phyloP scores from a whole-genome alignment of 2,329 filamentous ascomycete species.

The Trichoderma atrobrunneum region DNA sequence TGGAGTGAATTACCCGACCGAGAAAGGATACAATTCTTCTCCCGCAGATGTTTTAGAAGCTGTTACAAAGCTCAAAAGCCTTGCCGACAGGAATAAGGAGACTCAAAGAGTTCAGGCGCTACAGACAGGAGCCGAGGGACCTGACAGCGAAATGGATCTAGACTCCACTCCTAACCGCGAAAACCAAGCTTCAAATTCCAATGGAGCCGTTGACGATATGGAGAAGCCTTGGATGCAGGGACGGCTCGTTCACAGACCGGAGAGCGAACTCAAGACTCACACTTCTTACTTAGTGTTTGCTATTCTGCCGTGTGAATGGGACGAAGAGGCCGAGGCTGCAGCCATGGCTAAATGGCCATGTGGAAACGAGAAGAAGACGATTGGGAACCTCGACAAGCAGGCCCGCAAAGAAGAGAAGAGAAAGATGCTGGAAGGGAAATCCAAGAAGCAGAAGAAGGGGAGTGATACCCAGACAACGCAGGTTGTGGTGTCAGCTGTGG shows the following conservation, averaged over 20 bases:
- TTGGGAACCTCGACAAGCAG: slow-evolving; percentile 53
- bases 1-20: slow-evolving; percentile 62
- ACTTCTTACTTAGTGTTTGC: slow-evolving; percentile 98
- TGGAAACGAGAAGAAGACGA: slow-evolving; percentile 50
- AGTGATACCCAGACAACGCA: slow-evolving; percentile 14
- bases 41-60: slow-evolving; percentile 78
- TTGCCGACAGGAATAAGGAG: slow-evolving; percentile 66
- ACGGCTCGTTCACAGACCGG: slow-evolving; percentile 72
- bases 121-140: slow-evolving; percentile 29
- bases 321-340: slow-evolving; percentile 71
- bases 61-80: slow-evolving; percentile 65
- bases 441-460: slow-evolving; percentile 31
- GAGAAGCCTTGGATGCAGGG: slow-evolving; percentile 71
- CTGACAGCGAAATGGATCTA: slow-evolving; percentile 42
- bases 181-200: not conserved
- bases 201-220: slow-evolving; percentile 26
- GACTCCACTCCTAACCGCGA: slow-evolving; percentile 30
- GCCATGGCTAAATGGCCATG: slow-evolving; percentile 64
- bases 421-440: slow-evolving; percentile 46
- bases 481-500: slow-evolving; percentile 10
- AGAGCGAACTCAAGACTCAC: slow-evolving; percentile 89
- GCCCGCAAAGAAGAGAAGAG: slow-evolving; percentile 56
- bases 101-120: slow-evolving; percentile 51
- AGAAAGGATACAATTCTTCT: slow-evolving; percentile 67
- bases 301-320: slow-evolving; percentile 82